Percentiles rank a stretch among this genome's conserved stretches.
Evolutionary conservation across 2,329 filamentous ascomycete species (phyloP).

Genomic region (Pseudopithomyces maydicus): DNA sequence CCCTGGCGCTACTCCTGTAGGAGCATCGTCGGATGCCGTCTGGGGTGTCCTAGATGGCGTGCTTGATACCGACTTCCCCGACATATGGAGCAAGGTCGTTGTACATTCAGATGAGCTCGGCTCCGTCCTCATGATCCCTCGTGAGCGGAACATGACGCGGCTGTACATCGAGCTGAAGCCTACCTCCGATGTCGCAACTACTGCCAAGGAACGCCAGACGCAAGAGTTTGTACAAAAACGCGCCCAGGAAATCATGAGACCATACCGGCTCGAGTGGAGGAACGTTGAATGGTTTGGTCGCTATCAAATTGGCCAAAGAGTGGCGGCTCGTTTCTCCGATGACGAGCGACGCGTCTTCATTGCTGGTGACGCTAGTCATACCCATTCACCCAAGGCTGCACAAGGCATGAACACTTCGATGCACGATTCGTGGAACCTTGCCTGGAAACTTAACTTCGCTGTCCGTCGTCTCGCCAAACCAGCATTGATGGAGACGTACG

Average conservation of each 20-base stretch:
- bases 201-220: slow-evolving; percentile 46
- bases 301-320: slow-evolving; percentile 56
- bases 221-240: slow-evolving; percentile 74
- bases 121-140: slow-evolving; percentile 74
- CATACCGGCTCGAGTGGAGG: slow-evolving; percentile 53
- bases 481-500: slow-evolving; percentile 46
- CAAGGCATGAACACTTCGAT: slow-evolving; percentile 54
- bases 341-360: slow-evolving; percentile 52
- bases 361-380: slow-evolving; percentile 55
- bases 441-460: slow-evolving; percentile 52
- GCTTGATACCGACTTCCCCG: slow-evolving; percentile 73
- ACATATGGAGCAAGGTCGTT: slow-evolving; percentile 75
- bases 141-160: slow-evolving; percentile 74
- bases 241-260: slow-evolving; percentile 55
- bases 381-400: slow-evolving; percentile 49
- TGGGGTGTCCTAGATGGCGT: slow-evolving; percentile 77
- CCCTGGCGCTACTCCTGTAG: slow-evolving; percentile 50
- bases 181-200: slow-evolving; percentile 34
- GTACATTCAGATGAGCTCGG: slow-evolving; percentile 70
- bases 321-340: slow-evolving; percentile 53
- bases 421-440: slow-evolving; percentile 51
- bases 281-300: slow-evolving; percentile 57
- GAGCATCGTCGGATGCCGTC: slow-evolving; percentile 59
- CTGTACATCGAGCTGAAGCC: slow-evolving; percentile 57
- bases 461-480: slow-evolving; percentile 46